Evolutionary conservation across 148 eudicot species (phyloP), one percentile per base, ranked within the genome.

Genomic region (Gaultheria prostrata): DNA sequence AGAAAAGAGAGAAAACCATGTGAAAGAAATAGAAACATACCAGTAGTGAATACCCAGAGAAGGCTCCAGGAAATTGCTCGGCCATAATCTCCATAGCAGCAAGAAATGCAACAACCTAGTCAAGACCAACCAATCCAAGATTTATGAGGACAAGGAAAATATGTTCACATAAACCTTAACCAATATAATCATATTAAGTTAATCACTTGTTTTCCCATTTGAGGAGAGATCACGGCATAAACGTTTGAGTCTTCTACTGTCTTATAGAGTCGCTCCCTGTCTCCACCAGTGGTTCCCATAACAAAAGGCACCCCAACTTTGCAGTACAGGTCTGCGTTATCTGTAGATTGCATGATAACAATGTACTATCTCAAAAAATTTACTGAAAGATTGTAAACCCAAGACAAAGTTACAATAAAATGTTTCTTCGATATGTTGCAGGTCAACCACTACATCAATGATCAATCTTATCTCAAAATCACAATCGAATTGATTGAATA

Each of bases 241-340:
- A 86, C 86, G 24, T 92, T 93, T 3, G 98, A 89, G 80, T 90
- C 94, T 39, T 85, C 89, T 15, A 93, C 98, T 84, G 94, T 92
- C 85, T 93, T 94, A 79, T 90, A 87, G 79, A 95, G 90, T 75
- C 71, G 93, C 81, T 93, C 97, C 89, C 98, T 91, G 82, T 95
- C 97, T 83, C 98, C 98, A 79, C 98, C 98, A 83, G 98, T 95
- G 78, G 98, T 95, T 84, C 98, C 98, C 91, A 95, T 93, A 39
- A 95, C 98, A 93, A 95, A 95, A n/a, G 98, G 98, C 74, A 95
- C 97, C 71, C 98, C 98, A 59, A 93, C 88, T 89, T 92, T 95
- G 92, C 92, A 90, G 84, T 95, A 95, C 84, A 95, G 53, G 77
- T 92, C 97, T 43, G 97, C 98, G 84, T 95, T 95, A 46, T 90